phyloP scores from a whole-genome alignment of 805 yeast genomes.

The Allodekkera sacchari region DNA sequence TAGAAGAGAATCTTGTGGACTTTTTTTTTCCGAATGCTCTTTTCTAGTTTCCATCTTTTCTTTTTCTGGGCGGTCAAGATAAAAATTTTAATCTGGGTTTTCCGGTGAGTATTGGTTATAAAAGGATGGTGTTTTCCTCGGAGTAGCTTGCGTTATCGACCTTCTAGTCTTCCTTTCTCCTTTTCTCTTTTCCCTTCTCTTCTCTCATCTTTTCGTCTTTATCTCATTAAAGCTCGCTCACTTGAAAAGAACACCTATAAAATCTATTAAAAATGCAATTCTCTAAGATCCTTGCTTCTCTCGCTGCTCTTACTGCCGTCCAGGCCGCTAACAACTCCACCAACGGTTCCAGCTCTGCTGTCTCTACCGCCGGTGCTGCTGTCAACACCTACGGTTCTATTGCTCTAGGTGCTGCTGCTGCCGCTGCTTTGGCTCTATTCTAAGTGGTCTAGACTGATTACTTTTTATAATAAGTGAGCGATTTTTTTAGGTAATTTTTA shows the following conservation, averaged over 20 bases:
- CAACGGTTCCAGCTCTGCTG: constrained; percentile 30
- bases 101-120: constrained; percentile 1
- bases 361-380: constrained; percentile 34
- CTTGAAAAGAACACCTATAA: neutral
- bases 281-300: constrained; percentile 57
- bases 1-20: no score
- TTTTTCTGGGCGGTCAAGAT: no score
- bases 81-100: neutral
- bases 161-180: constrained; percentile 1
- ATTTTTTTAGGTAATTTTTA: neutral
- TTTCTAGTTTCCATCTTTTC: no score
- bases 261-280: constrained; percentile 50
- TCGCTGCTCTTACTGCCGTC: constrained; percentile 64
- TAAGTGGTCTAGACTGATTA: no score
- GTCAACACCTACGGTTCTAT: constrained; percentile 51
- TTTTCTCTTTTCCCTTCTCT: constrained; percentile 3
- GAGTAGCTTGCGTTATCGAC: neutral
- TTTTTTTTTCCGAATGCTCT: no score
- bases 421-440: constrained; percentile 59
- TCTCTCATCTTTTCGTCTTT: neutral
- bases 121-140: constrained; percentile 1
- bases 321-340: constrained; percentile 47
- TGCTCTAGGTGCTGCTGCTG: constrained; percentile 76
- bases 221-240: neutral
- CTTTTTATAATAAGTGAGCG: neutral